A percentile compares a stretch with the other conserved stretches of the same genome.
Conservation (phyloP, 306 rosid genomes). For the Rosa persica region DNA sequence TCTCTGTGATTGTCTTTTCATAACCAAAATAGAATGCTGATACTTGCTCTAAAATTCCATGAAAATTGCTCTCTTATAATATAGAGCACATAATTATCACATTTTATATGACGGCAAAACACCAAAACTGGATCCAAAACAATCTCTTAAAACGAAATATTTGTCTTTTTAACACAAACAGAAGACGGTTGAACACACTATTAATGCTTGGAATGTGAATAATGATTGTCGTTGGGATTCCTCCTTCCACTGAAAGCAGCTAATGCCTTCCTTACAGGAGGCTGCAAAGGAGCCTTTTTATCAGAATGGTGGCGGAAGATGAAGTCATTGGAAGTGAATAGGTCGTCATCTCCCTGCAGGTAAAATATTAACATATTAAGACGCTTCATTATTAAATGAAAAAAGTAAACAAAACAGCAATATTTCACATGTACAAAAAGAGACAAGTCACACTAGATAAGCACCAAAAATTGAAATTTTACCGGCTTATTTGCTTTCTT, state of each 20-base stretch:
- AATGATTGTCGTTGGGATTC: conserved; percentile 94
- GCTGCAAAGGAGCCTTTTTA: conserved; percentile 74
- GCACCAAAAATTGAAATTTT: not conserved
- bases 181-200: not conserved
- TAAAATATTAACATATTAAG: conserved; percentile 2
- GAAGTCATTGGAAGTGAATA: conserved; percentile 47
- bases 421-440: not conserved
- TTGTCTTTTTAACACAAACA: not conserved
- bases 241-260: conserved; percentile 78
- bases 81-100: not conserved
- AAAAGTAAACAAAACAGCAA: not conserved
- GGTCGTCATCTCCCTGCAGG: conserved; percentile 70
- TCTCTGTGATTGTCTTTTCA: too few relatives aligned
- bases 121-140: not conserved
- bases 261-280: conserved; percentile 78
- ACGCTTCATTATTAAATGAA: not conserved
- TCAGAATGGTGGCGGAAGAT: conserved; percentile 72
- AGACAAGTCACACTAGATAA: not conserved
- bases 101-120: not conserved
- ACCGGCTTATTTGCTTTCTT: conserved; percentile 75
- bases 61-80: not conserved
- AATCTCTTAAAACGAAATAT: not conserved
- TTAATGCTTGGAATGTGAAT: conserved; percentile 60
- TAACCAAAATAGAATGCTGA: not conserved
- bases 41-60: not conserved